Conservation (phyloP, 2,329 filamentous ascomycete species). For the Clonostachys rhizophaga region DNA sequence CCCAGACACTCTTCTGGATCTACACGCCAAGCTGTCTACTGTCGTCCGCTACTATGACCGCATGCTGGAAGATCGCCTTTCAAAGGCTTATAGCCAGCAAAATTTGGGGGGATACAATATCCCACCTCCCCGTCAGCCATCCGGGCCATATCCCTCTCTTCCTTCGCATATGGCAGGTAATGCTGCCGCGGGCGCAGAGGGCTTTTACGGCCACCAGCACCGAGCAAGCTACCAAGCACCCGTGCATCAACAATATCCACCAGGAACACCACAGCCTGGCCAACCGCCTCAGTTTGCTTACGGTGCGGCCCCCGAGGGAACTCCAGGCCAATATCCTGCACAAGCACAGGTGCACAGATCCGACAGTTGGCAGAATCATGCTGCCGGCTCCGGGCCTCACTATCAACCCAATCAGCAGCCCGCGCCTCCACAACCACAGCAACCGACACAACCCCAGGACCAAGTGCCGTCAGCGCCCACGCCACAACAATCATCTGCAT, state of each 20-base stretch:
- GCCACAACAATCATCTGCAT: conserved; percentile 17
- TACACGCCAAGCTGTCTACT: conserved; percentile 92
- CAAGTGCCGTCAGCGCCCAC: conserved; percentile 16
- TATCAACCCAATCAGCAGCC: conserved; percentile 7
- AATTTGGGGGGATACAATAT: conserved; percentile 61
- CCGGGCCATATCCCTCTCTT: conserved; percentile 69
- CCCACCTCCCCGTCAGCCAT: conserved; percentile 43
- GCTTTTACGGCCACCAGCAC: conserved; percentile 72
- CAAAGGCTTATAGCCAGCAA: conserved; percentile 86
- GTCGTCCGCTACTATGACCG: conserved; percentile 97
- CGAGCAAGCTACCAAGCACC: conserved; percentile 48
- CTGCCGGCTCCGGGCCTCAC: conserved; percentile 12
- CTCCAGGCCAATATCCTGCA: conserved; percentile 35
- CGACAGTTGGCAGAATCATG: conserved; percentile 44
- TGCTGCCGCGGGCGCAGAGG: conserved; percentile 58
- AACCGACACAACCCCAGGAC: conserved; percentile 12
- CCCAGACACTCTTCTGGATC: conserved; percentile 82
- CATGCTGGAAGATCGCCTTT: conserved; percentile 94
- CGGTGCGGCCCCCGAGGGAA: conserved; percentile 29
- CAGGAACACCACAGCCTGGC: conserved; percentile 25
- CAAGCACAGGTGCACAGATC: conserved; percentile 41
- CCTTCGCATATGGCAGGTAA: conserved; percentile 43
- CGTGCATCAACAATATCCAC: conserved; percentile 20
- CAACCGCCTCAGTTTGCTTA: conserved; percentile 35
- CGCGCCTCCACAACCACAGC: conserved; percentile 15